phyloP scores from a whole-genome alignment of 352 stramenopile species.

The Phytophthora megakarya region DNA sequence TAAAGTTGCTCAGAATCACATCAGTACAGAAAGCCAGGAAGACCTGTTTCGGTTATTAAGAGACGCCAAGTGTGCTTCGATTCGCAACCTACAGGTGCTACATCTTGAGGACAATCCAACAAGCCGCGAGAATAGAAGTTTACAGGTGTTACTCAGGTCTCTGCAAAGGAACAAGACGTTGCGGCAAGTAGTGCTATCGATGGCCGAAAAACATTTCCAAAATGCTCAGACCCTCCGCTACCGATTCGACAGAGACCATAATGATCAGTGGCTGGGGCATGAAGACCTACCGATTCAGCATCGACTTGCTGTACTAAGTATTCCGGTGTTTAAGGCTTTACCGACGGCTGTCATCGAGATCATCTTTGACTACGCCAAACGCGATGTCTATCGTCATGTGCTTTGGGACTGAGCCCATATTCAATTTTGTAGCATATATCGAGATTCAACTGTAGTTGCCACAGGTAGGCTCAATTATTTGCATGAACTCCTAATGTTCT shows the following conservation, averaged over 20 bases:
- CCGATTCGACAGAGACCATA: conserved; percentile 19
- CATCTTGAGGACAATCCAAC: conserved; percentile 48
- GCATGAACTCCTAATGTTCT: no score
- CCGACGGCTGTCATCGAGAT: conserved; percentile 37
- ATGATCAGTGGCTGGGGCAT: conserved; percentile 27
- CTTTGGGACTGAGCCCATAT: conserved; percentile 37
- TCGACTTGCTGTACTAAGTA: conserved; percentile 34
- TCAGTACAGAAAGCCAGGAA: conserved; percentile 34
- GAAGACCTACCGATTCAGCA: conserved; percentile 24
- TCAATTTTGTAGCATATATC: no score
- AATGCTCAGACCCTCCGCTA: neutral
- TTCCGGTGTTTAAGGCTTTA: conserved; percentile 19
- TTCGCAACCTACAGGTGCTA: conserved; percentile 30
- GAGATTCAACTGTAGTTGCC: no score
- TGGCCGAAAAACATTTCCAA: conserved; percentile 2
- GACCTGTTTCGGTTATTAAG: conserved; percentile 35
- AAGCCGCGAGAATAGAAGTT: conserved; percentile 19
- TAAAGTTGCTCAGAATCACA: conserved; percentile 45
- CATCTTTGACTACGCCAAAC: conserved; percentile 38
- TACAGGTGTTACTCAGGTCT: conserved; percentile 22
- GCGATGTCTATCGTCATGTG: conserved; percentile 31
- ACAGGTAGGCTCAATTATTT: no score
- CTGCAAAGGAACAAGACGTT: conserved; percentile 33
- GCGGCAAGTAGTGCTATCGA: conserved; percentile 33
- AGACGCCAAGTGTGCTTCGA: conserved; percentile 10